These are phyloP conservation scores for Ophiocordyceps australis DNA, from an alignment of 2,329 filamentous ascomycete species.

Conservation along the genomic window DNA sequence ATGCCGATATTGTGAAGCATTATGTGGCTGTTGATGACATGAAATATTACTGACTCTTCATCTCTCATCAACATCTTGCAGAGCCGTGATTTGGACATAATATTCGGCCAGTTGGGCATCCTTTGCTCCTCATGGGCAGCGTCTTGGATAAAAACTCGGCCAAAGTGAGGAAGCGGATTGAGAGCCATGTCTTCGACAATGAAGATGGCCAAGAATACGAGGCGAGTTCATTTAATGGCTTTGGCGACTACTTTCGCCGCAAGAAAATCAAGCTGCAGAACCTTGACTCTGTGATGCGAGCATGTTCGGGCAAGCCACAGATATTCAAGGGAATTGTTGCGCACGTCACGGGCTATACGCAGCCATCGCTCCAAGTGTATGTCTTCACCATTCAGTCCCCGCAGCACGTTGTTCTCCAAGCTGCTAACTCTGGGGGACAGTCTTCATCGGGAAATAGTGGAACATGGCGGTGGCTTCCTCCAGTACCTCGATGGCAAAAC, in stretches of 20 bases:
- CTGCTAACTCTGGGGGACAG: no score
- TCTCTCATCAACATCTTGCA: neutral
- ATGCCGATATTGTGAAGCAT: no score
- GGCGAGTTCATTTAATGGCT: slow-evolving; percentile 72
- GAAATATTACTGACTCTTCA: neutral
- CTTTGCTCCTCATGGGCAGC: slow-evolving; percentile 30
- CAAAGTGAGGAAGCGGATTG: slow-evolving; percentile 41
- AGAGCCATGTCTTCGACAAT: slow-evolving; percentile 52
- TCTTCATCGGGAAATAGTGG: slow-evolving; percentile 72
- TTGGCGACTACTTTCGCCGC: slow-evolving; percentile 78
- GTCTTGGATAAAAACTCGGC: slow-evolving; percentile 46
- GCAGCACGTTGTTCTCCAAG: slow-evolving; percentile 5
- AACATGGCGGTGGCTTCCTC: slow-evolving; percentile 84
- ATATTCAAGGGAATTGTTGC: slow-evolving; percentile 86
- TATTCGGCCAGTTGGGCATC: no score
- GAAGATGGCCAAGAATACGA: slow-evolving; percentile 87
- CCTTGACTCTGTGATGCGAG: slow-evolving; percentile 65
- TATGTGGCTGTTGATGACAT: no score
- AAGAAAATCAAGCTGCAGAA: slow-evolving; percentile 98
- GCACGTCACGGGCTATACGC: slow-evolving; percentile 90
- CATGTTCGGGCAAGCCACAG: slow-evolving; percentile 50
- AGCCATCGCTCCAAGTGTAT: slow-evolving; percentile 69
- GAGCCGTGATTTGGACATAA: no score
- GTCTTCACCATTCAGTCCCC: slow-evolving; percentile 3
- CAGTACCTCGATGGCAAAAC: slow-evolving; percentile 95